Conservation (phyloP, 1,139 yeast species). For the Casaregolazyma lundiana region DNA sequence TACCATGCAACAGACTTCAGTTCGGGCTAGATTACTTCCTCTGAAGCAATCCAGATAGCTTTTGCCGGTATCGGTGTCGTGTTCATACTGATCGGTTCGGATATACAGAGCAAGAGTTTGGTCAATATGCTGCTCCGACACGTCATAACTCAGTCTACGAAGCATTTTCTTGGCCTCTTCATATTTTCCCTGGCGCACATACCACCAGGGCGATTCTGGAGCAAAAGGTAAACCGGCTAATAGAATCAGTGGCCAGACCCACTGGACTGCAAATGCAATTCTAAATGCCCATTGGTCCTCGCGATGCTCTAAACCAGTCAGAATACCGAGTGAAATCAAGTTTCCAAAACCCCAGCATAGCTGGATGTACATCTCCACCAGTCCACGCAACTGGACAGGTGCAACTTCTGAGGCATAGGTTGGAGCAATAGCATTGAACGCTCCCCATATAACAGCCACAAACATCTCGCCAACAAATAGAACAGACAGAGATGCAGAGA, state of each 20-base stretch:
- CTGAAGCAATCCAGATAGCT: conserved; percentile 46
- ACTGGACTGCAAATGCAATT: conserved; percentile 51
- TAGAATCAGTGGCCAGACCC: conserved; percentile 58
- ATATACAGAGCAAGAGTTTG: conserved; percentile 13
- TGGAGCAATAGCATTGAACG: conserved; percentile 40
- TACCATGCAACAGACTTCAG: conserved; percentile 44
- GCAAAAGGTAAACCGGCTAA: conserved; percentile 46
- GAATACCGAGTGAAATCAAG: conserved; percentile 38
- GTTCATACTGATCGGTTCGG: conserved; percentile 44
- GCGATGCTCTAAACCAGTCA: conserved; percentile 29
- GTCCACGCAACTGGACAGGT: conserved; percentile 40
- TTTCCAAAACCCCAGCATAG: conserved; percentile 44
- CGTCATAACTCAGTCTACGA: conserved; percentile 15
- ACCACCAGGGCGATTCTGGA: conserved; percentile 59
- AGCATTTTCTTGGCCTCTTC: conserved; percentile 37
- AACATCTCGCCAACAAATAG: conserved; percentile 40
- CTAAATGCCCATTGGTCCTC: conserved; percentile 35
- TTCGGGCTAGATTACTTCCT: conserved; percentile 48
- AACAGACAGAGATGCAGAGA: conserved; percentile 35
- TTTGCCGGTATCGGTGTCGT: conserved; percentile 31
- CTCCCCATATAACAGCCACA: conserved; percentile 43
- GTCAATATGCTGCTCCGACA: conserved; percentile 28
- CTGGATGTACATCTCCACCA: conserved; percentile 40
- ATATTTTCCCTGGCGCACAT: conserved; percentile 38
- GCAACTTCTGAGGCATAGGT: conserved; percentile 44